phyloP scores from a whole-genome alignment of 495 filamentous ascomycete genomes.

The Xylaria telfairii region DNA sequence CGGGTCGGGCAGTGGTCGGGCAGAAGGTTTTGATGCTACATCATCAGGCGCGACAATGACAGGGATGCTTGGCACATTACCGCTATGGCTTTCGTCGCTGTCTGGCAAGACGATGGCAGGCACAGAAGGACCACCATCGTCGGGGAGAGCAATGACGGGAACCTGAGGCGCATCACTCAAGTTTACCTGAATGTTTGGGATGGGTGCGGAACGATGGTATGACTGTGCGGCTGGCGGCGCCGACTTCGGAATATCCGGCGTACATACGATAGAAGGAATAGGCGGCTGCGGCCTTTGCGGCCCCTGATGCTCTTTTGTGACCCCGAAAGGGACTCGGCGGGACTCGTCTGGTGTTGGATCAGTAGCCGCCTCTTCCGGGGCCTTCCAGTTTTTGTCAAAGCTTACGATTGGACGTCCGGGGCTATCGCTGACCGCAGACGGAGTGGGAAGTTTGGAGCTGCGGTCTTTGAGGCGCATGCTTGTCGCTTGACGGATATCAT shows the following conservation, averaged over 20 bases:
- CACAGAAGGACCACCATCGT: slow-evolving; percentile 36
- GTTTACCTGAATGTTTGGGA: slow-evolving; percentile 49
- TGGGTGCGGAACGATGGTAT: slow-evolving; percentile 40
- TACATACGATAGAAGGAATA: slow-evolving; percentile 69
- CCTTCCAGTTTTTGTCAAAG: slow-evolving; percentile 83
- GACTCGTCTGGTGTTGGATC: slow-evolving; percentile 58
- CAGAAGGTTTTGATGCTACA: slow-evolving; percentile 36
- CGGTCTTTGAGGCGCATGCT: slow-evolving; percentile 85
- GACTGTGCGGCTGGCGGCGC: slow-evolving; percentile 41
- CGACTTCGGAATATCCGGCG: slow-evolving; percentile 49
- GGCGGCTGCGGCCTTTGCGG: slow-evolving; percentile 39
- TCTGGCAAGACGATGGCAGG: slow-evolving; percentile 56
- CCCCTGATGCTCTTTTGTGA: slow-evolving; percentile 38
- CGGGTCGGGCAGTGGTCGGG: slow-evolving; percentile 50
- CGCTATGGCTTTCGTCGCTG: slow-evolving; percentile 40
- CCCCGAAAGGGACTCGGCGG: slow-evolving; percentile 39
- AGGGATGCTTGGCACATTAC: slow-evolving; percentile 47
- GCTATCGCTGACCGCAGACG: slow-evolving; percentile 83
- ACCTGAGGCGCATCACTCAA: slow-evolving; percentile 40
- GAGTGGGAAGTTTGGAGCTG: slow-evolving; percentile 82
- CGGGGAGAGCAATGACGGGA: slow-evolving; percentile 37
- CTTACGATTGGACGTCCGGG: slow-evolving; percentile 91
- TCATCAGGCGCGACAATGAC: slow-evolving; percentile 52
- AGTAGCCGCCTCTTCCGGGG: slow-evolving; percentile 64
- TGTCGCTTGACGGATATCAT: slow-evolving; percentile 90